These are phyloP conservation scores for Sphaerobolus stellatus DNA, from an alignment of 1,284 basidiomycete species.

Conservation along the genomic window DNA sequence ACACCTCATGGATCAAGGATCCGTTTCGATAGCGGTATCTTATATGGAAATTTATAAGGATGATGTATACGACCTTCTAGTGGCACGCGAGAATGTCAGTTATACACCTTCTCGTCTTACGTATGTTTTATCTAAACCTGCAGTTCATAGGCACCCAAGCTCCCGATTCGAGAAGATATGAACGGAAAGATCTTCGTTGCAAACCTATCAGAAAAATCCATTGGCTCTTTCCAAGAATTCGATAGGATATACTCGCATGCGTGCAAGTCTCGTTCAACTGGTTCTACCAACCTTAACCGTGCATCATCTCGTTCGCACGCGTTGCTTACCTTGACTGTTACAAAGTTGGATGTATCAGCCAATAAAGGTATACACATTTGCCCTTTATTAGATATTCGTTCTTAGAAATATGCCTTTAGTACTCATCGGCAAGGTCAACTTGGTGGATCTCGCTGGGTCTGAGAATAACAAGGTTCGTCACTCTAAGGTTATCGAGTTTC, in stretches of 20 bases:
- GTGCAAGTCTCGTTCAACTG: constrained; percentile 58
- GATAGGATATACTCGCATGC: constrained; percentile 58
- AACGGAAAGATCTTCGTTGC: constrained; percentile 76
- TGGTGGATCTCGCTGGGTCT: constrained; percentile 83
- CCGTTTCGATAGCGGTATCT: constrained; percentile 51
- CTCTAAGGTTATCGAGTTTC: background rate
- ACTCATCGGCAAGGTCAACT: constrained; percentile 72
- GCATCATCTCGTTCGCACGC: constrained; percentile 83
- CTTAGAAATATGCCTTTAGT: constrained; percentile 32
- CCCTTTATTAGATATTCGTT: background rate
- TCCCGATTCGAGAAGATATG: constrained; percentile 76
- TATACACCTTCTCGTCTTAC: constrained; percentile 11
- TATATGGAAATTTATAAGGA: constrained; percentile 90
- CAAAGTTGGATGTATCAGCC: constrained; percentile 45
- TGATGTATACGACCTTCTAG: constrained; percentile 79
- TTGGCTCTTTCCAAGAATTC: constrained; percentile 60
- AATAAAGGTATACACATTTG: constrained; percentile 45
- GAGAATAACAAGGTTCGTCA: constrained; percentile 76
- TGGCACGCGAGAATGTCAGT: constrained; percentile 62
- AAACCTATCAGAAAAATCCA: constrained; percentile 56
- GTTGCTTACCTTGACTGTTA: constrained; percentile 68
- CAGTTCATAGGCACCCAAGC: constrained; percentile 62
- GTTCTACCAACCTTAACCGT: constrained; percentile 77
- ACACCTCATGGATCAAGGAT: constrained; percentile 36
- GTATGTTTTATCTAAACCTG: background rate